Percentiles rank a stretch among this genome's conserved stretches.
phyloP scores from a whole-genome alignment of 176 grass and related monocot species.

The Tuctoria greenei region DNA sequence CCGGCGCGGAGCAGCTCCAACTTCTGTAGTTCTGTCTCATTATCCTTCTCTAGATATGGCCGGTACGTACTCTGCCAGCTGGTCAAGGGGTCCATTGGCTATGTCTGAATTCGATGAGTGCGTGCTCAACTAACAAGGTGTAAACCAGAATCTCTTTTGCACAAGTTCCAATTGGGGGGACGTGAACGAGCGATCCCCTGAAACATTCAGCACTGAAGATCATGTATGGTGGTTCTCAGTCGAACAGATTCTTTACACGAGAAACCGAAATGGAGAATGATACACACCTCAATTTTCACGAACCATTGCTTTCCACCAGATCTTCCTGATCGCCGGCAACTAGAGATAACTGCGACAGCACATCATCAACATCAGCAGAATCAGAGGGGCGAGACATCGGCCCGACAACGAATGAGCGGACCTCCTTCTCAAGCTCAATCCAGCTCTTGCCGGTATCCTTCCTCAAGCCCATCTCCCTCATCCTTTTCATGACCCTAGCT shows the following conservation, averaged over 20 bases:
- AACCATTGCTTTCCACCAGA: constrained; percentile 37
- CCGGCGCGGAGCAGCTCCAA: neutral
- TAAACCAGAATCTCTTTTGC: neutral
- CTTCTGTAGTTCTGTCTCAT: neutral
- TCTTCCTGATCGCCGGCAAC: constrained; percentile 49
- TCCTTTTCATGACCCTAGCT: constrained; percentile 58
- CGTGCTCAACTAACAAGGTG: neutral
- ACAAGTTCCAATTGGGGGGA: too few relatives aligned
- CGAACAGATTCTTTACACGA: neutral
- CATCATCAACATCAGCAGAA: constrained; percentile 33
- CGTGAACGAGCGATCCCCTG: neutral
- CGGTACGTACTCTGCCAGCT: neutral
- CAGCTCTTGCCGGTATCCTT: constrained; percentile 91
- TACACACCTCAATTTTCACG: too few relatives aligned
- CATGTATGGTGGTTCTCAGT: neutral
- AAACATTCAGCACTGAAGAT: neutral
- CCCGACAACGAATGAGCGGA: constrained; percentile 42
- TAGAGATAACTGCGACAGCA: constrained; percentile 41
- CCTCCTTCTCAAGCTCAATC: constrained; percentile 70
- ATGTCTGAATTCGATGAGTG: neutral
- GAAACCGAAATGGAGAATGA: too few relatives aligned
- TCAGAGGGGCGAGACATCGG: constrained; percentile 43
- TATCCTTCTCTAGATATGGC: neutral
- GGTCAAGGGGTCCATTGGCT: neutral
- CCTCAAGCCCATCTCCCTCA: constrained; percentile 61